Evolutionary conservation across 2,329 filamentous ascomycete species (phyloP), one percentile per base, ranked within the genome.

Genomic region (Stenocarpella maydis): DNA sequence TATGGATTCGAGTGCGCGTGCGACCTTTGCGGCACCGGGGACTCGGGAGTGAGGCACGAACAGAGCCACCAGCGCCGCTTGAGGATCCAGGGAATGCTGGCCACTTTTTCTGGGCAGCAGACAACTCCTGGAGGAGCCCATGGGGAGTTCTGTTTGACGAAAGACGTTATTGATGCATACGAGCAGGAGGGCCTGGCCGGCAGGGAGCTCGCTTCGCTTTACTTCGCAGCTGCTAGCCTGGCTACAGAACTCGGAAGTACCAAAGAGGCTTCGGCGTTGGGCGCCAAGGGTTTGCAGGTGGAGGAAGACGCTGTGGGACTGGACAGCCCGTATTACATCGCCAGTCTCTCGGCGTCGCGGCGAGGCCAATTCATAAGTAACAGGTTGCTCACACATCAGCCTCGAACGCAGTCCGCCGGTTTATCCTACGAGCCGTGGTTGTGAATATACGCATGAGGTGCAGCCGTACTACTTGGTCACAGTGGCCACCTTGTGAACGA

Each of bases 191-290:
- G 55, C 24, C 26, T 61, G 12, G 24, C 55, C 1, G 55, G 55
- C 10, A 61, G 55, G 55, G 55, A 61, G 55, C 55, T 61, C 10
- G 55, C 41, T 21, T 61, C 55, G 39, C 55, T 61, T 21, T 61
- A 47, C 26, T 61, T 61, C n/a, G 55, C 55, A 24, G 55, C 55
- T 9, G 41, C 55, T 17, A 19, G 41, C 19, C 24, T 61, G 19
- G 55, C 55, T 12, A 61, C 24, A 0, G 28, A 24, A 15, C 1
- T 47, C 8, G 41, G 55, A 19, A 19, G 12, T 2, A 12, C 3
- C 8, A 6, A 61, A 19, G 41, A 61, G 24, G 55, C 55, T 2
- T 47, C 41, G 1, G 41, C 19, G 9, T 12, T 61, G 5, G 55
- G 55, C 2, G 41, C 26, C 6, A 61, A 34, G 14, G 55, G 55